phyloP scores from a whole-genome alignment of 495 filamentous ascomycete genomes.

The Daldinia concentrica region DNA sequence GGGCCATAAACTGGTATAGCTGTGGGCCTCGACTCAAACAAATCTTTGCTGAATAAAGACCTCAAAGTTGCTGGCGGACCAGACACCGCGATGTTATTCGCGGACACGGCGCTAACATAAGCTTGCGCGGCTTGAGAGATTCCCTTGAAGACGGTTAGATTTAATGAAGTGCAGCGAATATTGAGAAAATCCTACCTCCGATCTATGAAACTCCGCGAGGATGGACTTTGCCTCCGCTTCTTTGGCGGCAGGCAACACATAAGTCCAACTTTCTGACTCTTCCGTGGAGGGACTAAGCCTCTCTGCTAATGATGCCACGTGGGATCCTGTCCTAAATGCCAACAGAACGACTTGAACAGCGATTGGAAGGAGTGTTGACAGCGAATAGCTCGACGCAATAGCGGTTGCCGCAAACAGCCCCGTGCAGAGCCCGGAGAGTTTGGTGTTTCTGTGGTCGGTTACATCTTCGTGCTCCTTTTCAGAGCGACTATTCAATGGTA shows the following conservation, averaged over 20 bases:
- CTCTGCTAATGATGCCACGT: slow-evolving; percentile 62
- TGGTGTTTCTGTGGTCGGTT: slow-evolving; percentile 54
- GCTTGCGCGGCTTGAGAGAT: slow-evolving; percentile 68
- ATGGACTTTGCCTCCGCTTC: slow-evolving; percentile 55
- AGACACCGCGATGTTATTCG: slow-evolving; percentile 77
- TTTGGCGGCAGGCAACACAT: slow-evolving; percentile 58
- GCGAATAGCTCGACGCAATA: slow-evolving; percentile 71
- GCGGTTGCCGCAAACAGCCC: slow-evolving; percentile 77
- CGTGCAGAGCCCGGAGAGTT: slow-evolving; percentile 73
- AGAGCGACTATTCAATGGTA: slow-evolving; percentile 48
- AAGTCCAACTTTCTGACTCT: slow-evolving; percentile 65
- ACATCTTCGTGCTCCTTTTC: slow-evolving; percentile 59
- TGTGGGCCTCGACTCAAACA: slow-evolving; percentile 65
- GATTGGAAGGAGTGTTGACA: slow-evolving; percentile 72
- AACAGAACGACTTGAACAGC: slow-evolving; percentile 76
- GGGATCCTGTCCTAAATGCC: slow-evolving; percentile 74
- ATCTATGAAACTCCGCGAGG: slow-evolving; percentile 62
- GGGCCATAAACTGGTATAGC: slow-evolving; percentile 80
- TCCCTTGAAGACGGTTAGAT: slow-evolving; percentile 51
- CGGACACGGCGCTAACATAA: slow-evolving; percentile 78
- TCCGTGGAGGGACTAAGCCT: slow-evolving; percentile 59
- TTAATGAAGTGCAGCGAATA: background rate
- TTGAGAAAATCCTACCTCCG: slow-evolving; percentile 50
- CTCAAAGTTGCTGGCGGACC: slow-evolving; percentile 75
- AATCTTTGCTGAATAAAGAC: slow-evolving; percentile 63